Base-by-base conservation (phyloP, 2,329 filamentous ascomycete species). In the Scopulariopsis brevicaulis region DNA sequence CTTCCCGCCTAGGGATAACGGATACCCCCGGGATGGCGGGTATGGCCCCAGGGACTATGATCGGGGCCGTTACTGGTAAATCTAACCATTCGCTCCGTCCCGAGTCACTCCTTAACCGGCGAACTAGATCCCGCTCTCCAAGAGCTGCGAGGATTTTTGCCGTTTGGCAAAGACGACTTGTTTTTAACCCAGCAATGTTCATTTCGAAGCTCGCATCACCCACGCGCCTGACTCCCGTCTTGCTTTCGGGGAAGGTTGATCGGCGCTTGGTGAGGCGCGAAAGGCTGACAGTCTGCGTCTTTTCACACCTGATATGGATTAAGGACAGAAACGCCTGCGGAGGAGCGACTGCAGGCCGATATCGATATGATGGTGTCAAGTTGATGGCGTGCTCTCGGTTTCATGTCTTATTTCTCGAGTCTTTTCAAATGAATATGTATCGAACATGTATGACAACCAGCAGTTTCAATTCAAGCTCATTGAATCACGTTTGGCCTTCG, bases 41-140 rank as follows among this genome's bases (percentile, higher is more conserved):
- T 75, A 76, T 62, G 65, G 58, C 6, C 59, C 72, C 56, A 75
- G 75, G 60, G 77, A 78, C 55, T 81, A 81, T 65, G 73, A 77
- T 40, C 73, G 77, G 63, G 72, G 76, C 61, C 74, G 74, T 62
- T 79, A 79, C 70, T 79, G 74, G 74, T 77, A 76, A 53, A 53
- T 53, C 18, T 34, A 50, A 56, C 11, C 54, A 28, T 56, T 34
- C 12, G 12, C 24, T 46, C 24, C 22, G 25, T 11, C 14, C 25
- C 20, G 54, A 56, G 48, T 24, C 40, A 28, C 24, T 43, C 54
- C 53, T 56, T 56, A 46, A 48, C 40, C 15, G 40, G 35, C 37
- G 32, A 32, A 14, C 20, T 56, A 56, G 54, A 50, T 50, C 7
- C 37, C 22, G 22, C 52, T 50, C 18, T 50, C 15, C 18, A n/a